phyloP scores from a whole-genome alignment of 345 rosid genomes.

The Eutrema yunnanense region DNA sequence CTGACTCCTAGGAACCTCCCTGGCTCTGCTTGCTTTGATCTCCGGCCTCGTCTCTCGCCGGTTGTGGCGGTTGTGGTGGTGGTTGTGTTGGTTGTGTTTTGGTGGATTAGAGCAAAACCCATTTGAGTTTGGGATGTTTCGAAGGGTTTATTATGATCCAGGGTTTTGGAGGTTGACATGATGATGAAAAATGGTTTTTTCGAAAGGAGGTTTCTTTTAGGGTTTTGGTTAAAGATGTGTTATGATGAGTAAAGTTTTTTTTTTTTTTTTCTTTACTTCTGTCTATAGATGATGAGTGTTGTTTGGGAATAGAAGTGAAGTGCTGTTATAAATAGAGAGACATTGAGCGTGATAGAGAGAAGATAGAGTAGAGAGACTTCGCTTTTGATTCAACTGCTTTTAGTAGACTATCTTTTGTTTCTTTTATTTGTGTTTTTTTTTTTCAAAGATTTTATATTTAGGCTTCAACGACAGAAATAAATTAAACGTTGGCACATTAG shows the following conservation, averaged over 20 bases:
- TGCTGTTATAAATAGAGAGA: conserved; percentile 32
- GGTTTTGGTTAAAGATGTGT: conserved; percentile 6
- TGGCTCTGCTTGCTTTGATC: conserved; percentile 80
- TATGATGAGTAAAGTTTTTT: background rate
- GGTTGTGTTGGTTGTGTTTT: conserved; percentile 38
- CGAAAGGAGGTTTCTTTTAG: conserved; percentile 12
- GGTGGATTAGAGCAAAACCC: conserved; percentile 48
- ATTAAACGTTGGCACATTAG: conserved; percentile 5
- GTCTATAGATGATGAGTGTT: conserved; percentile 23
- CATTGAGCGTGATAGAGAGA: conserved; percentile 17
- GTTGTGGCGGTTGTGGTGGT: conserved; percentile 10
- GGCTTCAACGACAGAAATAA: background rate
- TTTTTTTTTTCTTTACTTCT: background rate
- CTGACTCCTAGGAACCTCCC: conserved; percentile 91
- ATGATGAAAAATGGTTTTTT: background rate
- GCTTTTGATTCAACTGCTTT: conserved; percentile 30
- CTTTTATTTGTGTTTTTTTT: background rate
- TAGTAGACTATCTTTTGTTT: conserved; percentile 20
- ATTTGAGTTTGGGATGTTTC: conserved; percentile 33
- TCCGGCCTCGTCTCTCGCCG: conserved; percentile 63
- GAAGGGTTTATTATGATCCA: conserved; percentile 23
- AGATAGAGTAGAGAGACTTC: conserved; percentile 22
- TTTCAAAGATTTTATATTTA: background rate
- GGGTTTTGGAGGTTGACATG: conserved; percentile 33
- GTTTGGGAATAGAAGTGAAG: conserved; percentile 27